Conservation (phyloP, 2,329 filamentous ascomycete species). For the Hansfordia pulvinata region DNA sequence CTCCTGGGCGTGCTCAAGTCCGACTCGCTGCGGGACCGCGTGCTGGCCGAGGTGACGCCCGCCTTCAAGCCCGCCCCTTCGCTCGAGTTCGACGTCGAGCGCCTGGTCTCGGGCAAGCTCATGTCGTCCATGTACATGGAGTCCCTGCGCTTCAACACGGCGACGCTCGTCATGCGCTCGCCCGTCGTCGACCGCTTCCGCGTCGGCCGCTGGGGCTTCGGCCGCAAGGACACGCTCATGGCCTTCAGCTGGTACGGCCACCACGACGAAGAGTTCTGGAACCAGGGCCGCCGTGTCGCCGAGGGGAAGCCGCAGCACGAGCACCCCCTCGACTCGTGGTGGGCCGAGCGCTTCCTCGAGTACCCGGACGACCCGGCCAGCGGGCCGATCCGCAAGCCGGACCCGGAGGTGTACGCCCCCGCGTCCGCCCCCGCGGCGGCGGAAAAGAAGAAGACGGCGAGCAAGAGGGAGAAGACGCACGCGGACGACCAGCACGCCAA, state of each 20-base stretch:
- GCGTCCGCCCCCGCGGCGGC: background rate
- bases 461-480: slow-evolving; percentile 2
- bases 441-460: slow-evolving; percentile 3
- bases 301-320: slow-evolving; percentile 6
- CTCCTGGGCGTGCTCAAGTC: slow-evolving; percentile 1
- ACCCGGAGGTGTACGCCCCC: too few relatives aligned
- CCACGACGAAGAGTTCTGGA: slow-evolving; percentile 15
- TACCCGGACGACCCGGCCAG: slow-evolving; percentile 13
- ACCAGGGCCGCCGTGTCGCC: slow-evolving; percentile 8
- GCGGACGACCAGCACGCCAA: too few relatives aligned
- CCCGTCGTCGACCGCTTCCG: slow-evolving; percentile 7
- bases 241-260: slow-evolving; percentile 12
- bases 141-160: slow-evolving; percentile 3
- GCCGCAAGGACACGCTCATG: slow-evolving; percentile 11
- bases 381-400: slow-evolving; percentile 10
- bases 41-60: background rate
- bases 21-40: background rate
- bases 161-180: too few relatives aligned
- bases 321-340: slow-evolving; percentile 17
- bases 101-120: background rate
- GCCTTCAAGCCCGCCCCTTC: too few relatives aligned
- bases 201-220: slow-evolving; percentile 13
- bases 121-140: slow-evolving; percentile 1
- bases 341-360: slow-evolving; percentile 20
- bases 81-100: background rate